Base-by-base conservation (phyloP, 2,329 filamentous ascomycete species). In the Lachnum nothofagi region DNA sequence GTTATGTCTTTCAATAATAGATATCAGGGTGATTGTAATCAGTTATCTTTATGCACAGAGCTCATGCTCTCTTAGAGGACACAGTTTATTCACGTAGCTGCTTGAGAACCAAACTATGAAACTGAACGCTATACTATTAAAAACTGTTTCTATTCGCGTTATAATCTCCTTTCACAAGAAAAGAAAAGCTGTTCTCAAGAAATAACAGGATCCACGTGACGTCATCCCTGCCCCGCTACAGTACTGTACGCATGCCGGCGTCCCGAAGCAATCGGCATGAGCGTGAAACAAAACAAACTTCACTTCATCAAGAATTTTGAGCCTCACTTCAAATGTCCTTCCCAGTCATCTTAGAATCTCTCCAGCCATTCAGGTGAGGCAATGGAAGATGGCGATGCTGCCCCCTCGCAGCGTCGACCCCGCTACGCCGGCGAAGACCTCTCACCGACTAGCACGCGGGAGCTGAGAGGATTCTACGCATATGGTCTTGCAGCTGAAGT, bases 401-500 rank as follows among this genome's bases (percentile, higher is more conserved):
- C 42, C 29, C 43, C 40, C 20, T 42, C 35, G 44, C 46, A 37
- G 39, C 46, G 46, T 16, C 44, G 35, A 34, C 72, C 79, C 46
- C 76, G 79, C 47, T 95, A 93, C 66, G 74, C 77, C 3, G 89
- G 85, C 53, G 89, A 97, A 68, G 93, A 97, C 67, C 85, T 82
- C 17, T 80, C 90, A 20, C 80, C 86, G 38, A 97, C 93, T 5
- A 95, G 86, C 65, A 72, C 72, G 57, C 90, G 85, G 67, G 93
- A 98, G 75, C 77, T 97, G 54, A 76, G 83, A 37, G 93, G 91
- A 55, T 98, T 93, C 85, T 97, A 96, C 70, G 85, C 85, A 65
- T 97, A 97, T 72, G 86, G 88, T 34, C 95, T 95, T 75, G 91
- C 93, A 17, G 89, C 91, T 31, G 93, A 98, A 72, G 91, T 93